Base-by-base conservation (phyloP, 2,329 filamentous ascomycete genomes). In the Ophiobolus disseminans region DNA sequence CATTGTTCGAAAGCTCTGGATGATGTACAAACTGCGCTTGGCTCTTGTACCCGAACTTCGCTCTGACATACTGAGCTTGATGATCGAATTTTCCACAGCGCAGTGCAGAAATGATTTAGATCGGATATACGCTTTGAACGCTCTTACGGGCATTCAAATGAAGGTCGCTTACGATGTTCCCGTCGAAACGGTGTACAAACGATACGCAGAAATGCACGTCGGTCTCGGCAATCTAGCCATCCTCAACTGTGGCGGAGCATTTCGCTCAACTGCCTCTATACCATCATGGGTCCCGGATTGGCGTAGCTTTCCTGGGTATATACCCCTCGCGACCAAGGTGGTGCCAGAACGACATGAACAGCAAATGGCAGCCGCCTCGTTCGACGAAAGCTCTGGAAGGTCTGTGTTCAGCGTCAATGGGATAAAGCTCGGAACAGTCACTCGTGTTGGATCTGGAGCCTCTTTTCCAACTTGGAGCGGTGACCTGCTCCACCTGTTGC, bases 211-310 rank as follows among this genome's bases (percentile, higher is more conserved):
- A 8, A 16, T 35, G 31, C 40, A 43, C 28, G 25, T 43, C 21
- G 26, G 8, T 4, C 22, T 9, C 17, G 40, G 40, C 7, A 43
- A 35, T 26, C 21, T 43, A 9, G 40, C 40, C 13, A 36, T 43
- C 22, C 20, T 43, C 22, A 43, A 43, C 21, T 43, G 30, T n/a
- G 31, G 26, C 22, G 40, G 30, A 7, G 40, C 40, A 10, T 35
- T 36, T 10, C 30, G 25, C 5, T 30, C 21, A 25, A 16, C 28
- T 11, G 14, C 20, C 11, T 35, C 31, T 11, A 16, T 43, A 5
- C 40, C 40, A 4, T 35, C 40, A n/a, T 43, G 40, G 40, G 40
- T 43, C 16, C 40, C 40, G 20, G 31, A 43, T 16, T 43, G 40
- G 40, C 30, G 22, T 11, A 22, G 26, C 36, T 31, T 36, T 16